A percentile compares a stretch with the other conserved stretches of the same genome.
Evolutionary conservation across 495 filamentous ascomycete species (phyloP).

Genomic region (Penicillium simplicissimum): DNA sequence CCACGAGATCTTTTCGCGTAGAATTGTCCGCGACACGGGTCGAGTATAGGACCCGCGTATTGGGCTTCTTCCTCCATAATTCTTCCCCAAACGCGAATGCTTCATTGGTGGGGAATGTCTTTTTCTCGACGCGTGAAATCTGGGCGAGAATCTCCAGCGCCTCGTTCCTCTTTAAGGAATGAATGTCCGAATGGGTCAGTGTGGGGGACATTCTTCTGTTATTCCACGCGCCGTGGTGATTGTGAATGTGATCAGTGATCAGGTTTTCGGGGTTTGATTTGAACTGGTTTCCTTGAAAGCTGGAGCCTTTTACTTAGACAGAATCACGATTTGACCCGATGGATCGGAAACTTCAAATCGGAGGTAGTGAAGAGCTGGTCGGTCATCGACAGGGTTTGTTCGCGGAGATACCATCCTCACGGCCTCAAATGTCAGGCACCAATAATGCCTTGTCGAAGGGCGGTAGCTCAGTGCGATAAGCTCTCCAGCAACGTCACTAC

Average conservation of each 20-base stretch:
- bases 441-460: background rate
- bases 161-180: slow-evolving; percentile 42
- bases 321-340: background rate
- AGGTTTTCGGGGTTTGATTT: background rate
- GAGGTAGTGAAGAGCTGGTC: background rate
- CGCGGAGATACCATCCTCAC: background rate
- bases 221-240: slow-evolving; percentile 22
- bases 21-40: slow-evolving; percentile 25
- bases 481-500: too few relatives aligned
- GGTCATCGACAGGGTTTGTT: background rate
- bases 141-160: slow-evolving; percentile 44
- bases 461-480: background rate
- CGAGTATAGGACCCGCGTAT: slow-evolving; percentile 53
- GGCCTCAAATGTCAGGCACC: background rate
- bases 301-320: background rate
- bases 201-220: slow-evolving; percentile 34
- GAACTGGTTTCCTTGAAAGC: background rate
- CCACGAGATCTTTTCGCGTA: slow-evolving; percentile 33
- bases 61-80: slow-evolving; percentile 54
- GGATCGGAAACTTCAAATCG: background rate
- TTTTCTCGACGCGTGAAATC: slow-evolving; percentile 55
- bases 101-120: slow-evolving; percentile 60
- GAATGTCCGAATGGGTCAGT: slow-evolving; percentile 42
- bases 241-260: slow-evolving; percentile 15
- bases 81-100: slow-evolving; percentile 54